These are phyloP conservation scores for Aspergillus aculeatinus DNA, from an alignment of 2,329 filamentous ascomycete species.

Conservation along the genomic window DNA sequence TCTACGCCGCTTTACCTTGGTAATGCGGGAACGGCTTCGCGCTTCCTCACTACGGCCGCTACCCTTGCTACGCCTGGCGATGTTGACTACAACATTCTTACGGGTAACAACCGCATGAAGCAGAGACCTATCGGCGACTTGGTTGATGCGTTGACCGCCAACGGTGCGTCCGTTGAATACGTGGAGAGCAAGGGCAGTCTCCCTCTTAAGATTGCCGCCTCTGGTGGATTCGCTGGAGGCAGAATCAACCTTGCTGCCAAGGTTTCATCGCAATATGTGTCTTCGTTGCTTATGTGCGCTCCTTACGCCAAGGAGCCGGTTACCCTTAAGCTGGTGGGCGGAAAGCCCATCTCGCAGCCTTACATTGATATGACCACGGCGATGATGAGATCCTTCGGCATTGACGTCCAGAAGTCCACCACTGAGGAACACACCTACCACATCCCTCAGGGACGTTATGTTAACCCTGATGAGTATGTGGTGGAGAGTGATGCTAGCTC, in stretches of 20 bases:
- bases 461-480: slow-evolving; percentile 79
- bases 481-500: slow-evolving; percentile 98
- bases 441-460: slow-evolving; percentile 80
- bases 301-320: slow-evolving; percentile 95
- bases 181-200: slow-evolving; percentile 79
- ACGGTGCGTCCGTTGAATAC: slow-evolving; percentile 85
- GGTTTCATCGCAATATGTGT: slow-evolving; percentile 98
- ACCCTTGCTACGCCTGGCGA: slow-evolving; percentile 70
- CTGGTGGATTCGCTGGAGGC: slow-evolving; percentile 79
- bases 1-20: slow-evolving; percentile 81
- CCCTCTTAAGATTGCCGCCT: slow-evolving; percentile 78
- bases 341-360: slow-evolving; percentile 91
- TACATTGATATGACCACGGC: slow-evolving; percentile 99
- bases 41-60: slow-evolving; percentile 89
- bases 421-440: slow-evolving; percentile 88
- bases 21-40: slow-evolving; percentile 92
- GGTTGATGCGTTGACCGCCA: slow-evolving; percentile 82
- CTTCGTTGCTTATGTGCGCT: slow-evolving; percentile 92
- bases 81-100: slow-evolving; percentile 72
- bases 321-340: slow-evolving; percentile 85
- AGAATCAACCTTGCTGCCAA: slow-evolving; percentile 90
- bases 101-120: slow-evolving; percentile 95
- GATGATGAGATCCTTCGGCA: slow-evolving; percentile 94
- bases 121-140: slow-evolving; percentile 88
- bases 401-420: slow-evolving; percentile 72